These are phyloP conservation scores for Pythium periplocum DNA, from an alignment of 352 stramenopile genomes.

Conservation along the genomic window DNA sequence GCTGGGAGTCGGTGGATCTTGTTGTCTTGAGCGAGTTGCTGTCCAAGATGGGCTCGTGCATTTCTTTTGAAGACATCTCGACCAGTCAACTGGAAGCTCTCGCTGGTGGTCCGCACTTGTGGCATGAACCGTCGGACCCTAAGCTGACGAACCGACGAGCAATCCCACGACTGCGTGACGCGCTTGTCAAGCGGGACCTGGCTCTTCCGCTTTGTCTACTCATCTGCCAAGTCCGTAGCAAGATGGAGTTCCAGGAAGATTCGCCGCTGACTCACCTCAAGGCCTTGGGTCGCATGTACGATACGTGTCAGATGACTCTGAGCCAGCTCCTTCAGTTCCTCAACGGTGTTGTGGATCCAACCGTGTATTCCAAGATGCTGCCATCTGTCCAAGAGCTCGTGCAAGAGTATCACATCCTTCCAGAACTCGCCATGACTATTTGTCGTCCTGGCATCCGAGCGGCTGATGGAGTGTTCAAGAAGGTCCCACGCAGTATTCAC, in stretches of 20 bases:
- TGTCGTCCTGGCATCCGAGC: conserved; percentile 73
- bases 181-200: conserved; percentile 74
- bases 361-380: conserved; percentile 68
- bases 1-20: conserved; percentile 80
- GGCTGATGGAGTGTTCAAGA: conserved; percentile 62
- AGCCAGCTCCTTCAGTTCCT: conserved; percentile 86
- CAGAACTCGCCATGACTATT: conserved; percentile 76
- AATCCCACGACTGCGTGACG: conserved; percentile 76
- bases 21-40: conserved; percentile 85
- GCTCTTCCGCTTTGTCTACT: conserved; percentile 69
- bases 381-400: conserved; percentile 58
- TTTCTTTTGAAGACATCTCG: conserved; percentile 85
- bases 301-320: conserved; percentile 82
- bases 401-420: conserved; percentile 64
- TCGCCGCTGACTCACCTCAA: conserved; percentile 60
- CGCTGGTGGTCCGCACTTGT: conserved; percentile 70
- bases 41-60: conserved; percentile 85
- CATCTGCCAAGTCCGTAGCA: conserved; percentile 83
- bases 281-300: conserved; percentile 69
- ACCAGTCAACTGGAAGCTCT: conserved; percentile 76
- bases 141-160: conserved; percentile 83
- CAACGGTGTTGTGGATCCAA: conserved; percentile 60
- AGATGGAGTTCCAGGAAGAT: conserved; percentile 79
- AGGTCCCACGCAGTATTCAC: conserved; percentile 59
- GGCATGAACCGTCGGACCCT: conserved; percentile 70